Base-by-base conservation (phyloP, 164 flowering plant species). In the Magnolia kwangsiensis region DNA sequence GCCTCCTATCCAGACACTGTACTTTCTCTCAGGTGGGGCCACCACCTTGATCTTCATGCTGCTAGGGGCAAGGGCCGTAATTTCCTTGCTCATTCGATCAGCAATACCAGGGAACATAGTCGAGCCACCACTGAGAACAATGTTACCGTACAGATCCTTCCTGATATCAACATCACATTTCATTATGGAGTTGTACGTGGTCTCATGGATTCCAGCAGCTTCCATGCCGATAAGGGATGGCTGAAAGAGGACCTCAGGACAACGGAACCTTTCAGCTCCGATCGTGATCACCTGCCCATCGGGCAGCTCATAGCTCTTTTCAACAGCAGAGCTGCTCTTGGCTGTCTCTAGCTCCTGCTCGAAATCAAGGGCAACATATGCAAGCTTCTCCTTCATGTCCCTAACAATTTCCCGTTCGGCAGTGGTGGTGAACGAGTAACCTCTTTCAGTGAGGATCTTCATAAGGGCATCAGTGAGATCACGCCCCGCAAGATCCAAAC, bases 1-100 rank as follows among this genome's bases (percentile, higher is more conserved):
- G 11, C 96, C 96, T 77, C 93, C 93, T 76, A 89, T 90, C 96
- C 96, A 92, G 82, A 92, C 96, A 87, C 94, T 90, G 84, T 92
- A 92, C 77, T 92, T 92, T 84, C 96, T 90, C 86, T 92, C 96
- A 16, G 96, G 96, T 29, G 96, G 96, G 11, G 96, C 92, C 29
- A 92, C 96, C 72, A 92, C 94, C 85, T 92, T 92, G 80, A 91
- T 89, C 86, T 90, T 90, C 94, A 90, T 90, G 86, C 94, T 89
- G 86, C 92, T 91, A 29, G 95, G 95, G 7, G 95, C 95, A 2
- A 91, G 83, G 0, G 94, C 96, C 24, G 96, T 83, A 63, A 92
- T 92, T 77, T 92, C 96, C 85, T 90, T 92, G 89, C 94, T 92
- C 94, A 92, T 92, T 74, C 96, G 83, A 78, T 92, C 96, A 67